These are phyloP conservation scores for Akanthomyces muscarius DNA, from an alignment of 2,329 filamentous ascomycete genomes.

Conservation along the genomic window DNA sequence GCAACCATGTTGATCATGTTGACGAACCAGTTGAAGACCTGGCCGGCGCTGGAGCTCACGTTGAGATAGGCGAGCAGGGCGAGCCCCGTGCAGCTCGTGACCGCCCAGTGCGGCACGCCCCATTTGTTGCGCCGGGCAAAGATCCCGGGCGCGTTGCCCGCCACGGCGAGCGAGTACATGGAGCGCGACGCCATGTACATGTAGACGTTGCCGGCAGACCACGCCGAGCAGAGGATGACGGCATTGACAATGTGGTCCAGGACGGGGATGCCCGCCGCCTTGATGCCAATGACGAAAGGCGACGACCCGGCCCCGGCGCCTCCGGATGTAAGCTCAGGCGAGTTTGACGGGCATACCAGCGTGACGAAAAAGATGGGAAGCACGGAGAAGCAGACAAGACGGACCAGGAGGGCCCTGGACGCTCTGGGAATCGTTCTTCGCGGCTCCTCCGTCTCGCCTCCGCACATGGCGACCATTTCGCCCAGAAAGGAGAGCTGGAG, in stretches of 20 bases:
- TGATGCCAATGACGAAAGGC: slow-evolving; percentile 64
- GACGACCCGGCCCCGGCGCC: slow-evolving; percentile 31
- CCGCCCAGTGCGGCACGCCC: slow-evolving; percentile 25
- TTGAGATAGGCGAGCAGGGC: slow-evolving; percentile 58
- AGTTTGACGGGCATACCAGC: slow-evolving; percentile 32
- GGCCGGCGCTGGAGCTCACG: slow-evolving; percentile 49
- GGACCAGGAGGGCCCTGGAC: slow-evolving; percentile 3
- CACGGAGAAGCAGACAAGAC: slow-evolving; percentile 25
- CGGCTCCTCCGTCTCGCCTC: slow-evolving; percentile 6
- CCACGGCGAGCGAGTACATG: slow-evolving; percentile 41
- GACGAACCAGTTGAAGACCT: slow-evolving; percentile 56
- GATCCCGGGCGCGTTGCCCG: slow-evolving; percentile 37
- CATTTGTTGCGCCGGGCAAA: slow-evolving; percentile 23
- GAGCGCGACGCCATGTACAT: slow-evolving; percentile 43
- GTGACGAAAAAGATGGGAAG: slow-evolving; percentile 41
- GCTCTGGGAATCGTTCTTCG: slow-evolving; percentile 1
- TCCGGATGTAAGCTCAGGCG: slow-evolving; percentile 29
- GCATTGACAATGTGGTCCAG: slow-evolving; percentile 65
- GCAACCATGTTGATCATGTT: slow-evolving; percentile 29
- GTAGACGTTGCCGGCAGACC: slow-evolving; percentile 52
- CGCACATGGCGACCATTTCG: slow-evolving; percentile 13
- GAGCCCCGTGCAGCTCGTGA: slow-evolving; percentile 33
- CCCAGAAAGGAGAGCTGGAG: not conserved
- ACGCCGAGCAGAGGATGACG: slow-evolving; percentile 37
- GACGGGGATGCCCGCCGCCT: slow-evolving; percentile 55